Base-by-base conservation (phyloP, 768 basidiomycete species). In the Lactifluus volemus region DNA sequence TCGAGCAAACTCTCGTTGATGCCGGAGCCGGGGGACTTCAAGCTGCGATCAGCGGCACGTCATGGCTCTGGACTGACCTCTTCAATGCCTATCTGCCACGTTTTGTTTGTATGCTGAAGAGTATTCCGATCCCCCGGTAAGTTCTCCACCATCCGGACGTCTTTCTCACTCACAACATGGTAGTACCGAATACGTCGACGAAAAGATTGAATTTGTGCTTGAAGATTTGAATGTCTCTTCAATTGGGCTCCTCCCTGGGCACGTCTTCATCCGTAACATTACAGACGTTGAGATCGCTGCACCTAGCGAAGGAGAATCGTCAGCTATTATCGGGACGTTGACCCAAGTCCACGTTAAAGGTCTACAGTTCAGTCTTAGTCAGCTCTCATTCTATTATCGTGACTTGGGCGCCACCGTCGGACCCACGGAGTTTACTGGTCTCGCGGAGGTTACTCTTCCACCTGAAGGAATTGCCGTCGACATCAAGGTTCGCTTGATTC, bases 61-160 rank as follows among this genome's bases (percentile, higher is more conserved):
- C 84, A 1, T 89, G 88, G 88, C 81, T 89, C 73, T 88, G 85
- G 85, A 81, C 85, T 69, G 92, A 94, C 62, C 61, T 92, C 7
- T 85, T 89, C 76, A 88, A 85, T 66, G 86, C 91, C 15, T 92
- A 91, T 67, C 70, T 88, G 0, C 90, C 89, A 15, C 78, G 79
- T 9, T 38, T 81, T 1, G 69, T 86, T 58, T 66, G 61, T 30
- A 72, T 79, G 67, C 63, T 88, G 69, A 81, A 81, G 65, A 79
- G 81, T 55, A 71, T 89, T 14, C 87, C 87, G 11, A 87, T 89
- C 53, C 88, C 88, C 6, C 79, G 86, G 86, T 83, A 59, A 17
- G 75, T 65, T 2, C 21, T 14, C 2, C 21, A 1, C 17, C 36
- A 17, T 30, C 14, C 1, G 2, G 1, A 34, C 10, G 29, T 15